Conservation (phyloP, 164 flowering plant species). For the Chloranthus sessilifolius region DNA sequence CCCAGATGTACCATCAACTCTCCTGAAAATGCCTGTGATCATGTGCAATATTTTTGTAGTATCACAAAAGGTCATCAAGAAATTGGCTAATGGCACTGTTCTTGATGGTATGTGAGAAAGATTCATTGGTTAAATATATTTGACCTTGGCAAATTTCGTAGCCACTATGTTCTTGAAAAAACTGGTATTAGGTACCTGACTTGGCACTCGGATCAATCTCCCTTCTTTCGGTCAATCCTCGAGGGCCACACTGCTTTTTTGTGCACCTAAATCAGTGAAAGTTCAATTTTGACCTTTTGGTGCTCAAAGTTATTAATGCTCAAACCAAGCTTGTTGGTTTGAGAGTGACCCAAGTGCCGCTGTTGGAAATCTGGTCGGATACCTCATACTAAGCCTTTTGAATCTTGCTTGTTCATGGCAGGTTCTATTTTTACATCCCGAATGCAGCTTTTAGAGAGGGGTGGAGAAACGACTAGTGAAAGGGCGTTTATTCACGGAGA, state of each 20-base stretch:
- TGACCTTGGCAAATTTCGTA: too few relatives aligned
- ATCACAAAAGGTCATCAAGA: constrained; percentile 36
- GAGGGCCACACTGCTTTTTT: too few relatives aligned
- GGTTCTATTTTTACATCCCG: constrained; percentile 15
- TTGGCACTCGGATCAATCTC: too few relatives aligned
- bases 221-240: too few relatives aligned
- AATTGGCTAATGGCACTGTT: constrained; percentile 22
- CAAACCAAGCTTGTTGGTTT: too few relatives aligned
- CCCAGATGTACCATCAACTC: constrained; percentile 40
- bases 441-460: neutral
- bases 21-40: constrained; percentile 47
- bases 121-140: too few relatives aligned
- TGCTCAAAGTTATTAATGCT: too few relatives aligned
- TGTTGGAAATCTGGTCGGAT: neutral
- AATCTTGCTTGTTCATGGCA: constrained; percentile 11
- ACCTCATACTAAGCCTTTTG: neutral
- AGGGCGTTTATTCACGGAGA: constrained; percentile 9
- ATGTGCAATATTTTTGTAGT: constrained; percentile 60
- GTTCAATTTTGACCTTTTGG: too few relatives aligned
- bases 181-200: too few relatives aligned
- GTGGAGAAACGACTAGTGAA: neutral
- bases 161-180: too few relatives aligned
- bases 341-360: too few relatives aligned
- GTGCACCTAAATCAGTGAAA: neutral
- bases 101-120: constrained; percentile 35